Percentiles rank a stretch among this genome's conserved stretches.
Conservation (phyloP, 192 early-diverging fungal genomes). For the Radiomyces spectabilis region DNA sequence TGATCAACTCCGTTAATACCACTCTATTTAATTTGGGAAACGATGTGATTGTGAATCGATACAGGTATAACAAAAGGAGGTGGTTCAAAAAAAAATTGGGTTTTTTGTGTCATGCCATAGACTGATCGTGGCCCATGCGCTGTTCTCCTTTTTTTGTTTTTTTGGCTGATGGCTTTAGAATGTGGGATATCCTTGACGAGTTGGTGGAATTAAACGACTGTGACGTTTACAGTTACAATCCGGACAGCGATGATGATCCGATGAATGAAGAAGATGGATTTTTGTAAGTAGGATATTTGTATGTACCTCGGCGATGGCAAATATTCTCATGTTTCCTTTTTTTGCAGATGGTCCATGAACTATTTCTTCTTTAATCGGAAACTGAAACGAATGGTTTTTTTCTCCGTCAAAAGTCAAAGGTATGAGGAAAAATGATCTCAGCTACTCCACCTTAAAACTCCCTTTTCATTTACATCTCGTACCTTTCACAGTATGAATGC, state of each 20-base stretch:
- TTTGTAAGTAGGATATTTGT: constrained; percentile 69
- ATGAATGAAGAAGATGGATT: constrained; percentile 89
- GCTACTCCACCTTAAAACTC: neutral
- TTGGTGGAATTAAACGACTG: constrained; percentile 75
- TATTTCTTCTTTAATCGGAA: constrained; percentile 95
- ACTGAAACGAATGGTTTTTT: constrained; percentile 87
- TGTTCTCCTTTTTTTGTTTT: neutral
- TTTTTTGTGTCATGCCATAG: neutral
- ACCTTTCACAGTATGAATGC: constrained; percentile 39
- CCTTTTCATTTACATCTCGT: neutral
- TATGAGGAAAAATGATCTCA: constrained; percentile 28
- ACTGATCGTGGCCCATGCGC: neutral
- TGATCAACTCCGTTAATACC: constrained; percentile 79
- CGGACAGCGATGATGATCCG: constrained; percentile 83
- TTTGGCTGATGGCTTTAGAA: constrained; percentile 28
- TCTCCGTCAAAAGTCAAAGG: constrained; percentile 87
- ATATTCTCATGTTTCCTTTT: constrained; percentile 1
- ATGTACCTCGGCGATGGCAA: constrained; percentile 20
- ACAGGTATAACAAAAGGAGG: constrained; percentile 9
- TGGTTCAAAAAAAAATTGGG: neutral
- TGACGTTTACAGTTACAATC: constrained; percentile 88
- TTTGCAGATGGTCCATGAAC: constrained; percentile 86
- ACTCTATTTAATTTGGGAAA: constrained; percentile 81
- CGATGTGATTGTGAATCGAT: constrained; percentile 45
- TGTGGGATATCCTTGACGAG: constrained; percentile 88